These are phyloP conservation scores for Penicillium salamii DNA, from an alignment of 495 filamentous ascomycete species.

Conservation along the genomic window DNA sequence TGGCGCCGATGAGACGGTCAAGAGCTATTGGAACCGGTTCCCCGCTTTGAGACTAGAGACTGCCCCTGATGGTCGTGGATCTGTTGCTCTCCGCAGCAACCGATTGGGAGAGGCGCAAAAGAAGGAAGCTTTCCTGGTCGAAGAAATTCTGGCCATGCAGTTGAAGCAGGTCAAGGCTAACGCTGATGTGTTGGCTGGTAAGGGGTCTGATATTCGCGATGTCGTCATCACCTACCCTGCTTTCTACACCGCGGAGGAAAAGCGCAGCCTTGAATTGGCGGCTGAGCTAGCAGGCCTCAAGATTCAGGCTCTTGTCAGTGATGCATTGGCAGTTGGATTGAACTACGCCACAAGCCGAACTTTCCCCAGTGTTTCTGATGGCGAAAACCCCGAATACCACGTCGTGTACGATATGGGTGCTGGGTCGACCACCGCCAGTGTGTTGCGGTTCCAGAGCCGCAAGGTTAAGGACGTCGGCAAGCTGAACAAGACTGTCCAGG, in stretches of 20 bases:
- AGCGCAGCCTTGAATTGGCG: slow-evolving; percentile 73
- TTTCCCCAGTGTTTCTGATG: slow-evolving; percentile 80
- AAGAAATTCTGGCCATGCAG: slow-evolving; percentile 97
- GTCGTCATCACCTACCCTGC: slow-evolving; percentile 88
- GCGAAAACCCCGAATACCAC: slow-evolving; percentile 86
- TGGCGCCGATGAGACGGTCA: slow-evolving; percentile 55
- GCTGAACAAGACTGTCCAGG: slow-evolving; percentile 95
- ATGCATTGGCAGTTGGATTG: slow-evolving; percentile 87
- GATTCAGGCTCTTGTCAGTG: slow-evolving; percentile 79
- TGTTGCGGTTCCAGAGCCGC: slow-evolving; percentile 84
- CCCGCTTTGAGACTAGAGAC: slow-evolving; percentile 55
- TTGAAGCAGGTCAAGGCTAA: slow-evolving; percentile 83
- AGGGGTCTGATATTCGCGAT: slow-evolving; percentile 68
- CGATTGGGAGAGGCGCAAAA: slow-evolving; percentile 59
- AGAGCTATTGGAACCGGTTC: slow-evolving; percentile 66
- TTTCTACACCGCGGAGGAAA: slow-evolving; percentile 88
- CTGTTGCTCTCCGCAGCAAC: slow-evolving; percentile 73
- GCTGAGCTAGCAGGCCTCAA: slow-evolving; percentile 85
- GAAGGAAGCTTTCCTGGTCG: slow-evolving; percentile 76
- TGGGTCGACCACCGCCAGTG: slow-evolving; percentile 92
- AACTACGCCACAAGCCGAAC: slow-evolving; percentile 91
- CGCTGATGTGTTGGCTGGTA: slow-evolving; percentile 81
- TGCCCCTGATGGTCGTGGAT: slow-evolving; percentile 56
- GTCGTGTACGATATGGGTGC: slow-evolving; percentile 98
- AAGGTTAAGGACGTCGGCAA: slow-evolving; percentile 88